These are phyloP conservation scores for Zygosaccharomyces sapae DNA, from an alignment of 1,139 yeast species.

Conservation along the genomic window DNA sequence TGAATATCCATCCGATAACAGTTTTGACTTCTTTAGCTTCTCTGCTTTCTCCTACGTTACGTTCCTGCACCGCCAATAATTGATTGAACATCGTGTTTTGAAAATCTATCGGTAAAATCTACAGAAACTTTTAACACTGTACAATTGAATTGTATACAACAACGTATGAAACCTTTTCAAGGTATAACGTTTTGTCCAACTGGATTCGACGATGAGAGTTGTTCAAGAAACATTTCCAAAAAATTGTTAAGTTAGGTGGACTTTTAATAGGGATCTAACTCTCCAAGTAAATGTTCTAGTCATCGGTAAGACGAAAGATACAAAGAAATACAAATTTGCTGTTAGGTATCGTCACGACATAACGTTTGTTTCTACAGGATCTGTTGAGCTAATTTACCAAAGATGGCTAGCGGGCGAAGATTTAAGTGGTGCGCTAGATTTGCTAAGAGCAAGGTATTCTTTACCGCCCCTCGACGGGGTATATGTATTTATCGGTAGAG, in stretches of 20 bases:
- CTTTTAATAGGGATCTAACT: slow-evolving; percentile 29
- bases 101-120: too few relatives aligned
- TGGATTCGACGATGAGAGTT: slow-evolving; percentile 25
- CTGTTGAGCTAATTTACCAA: slow-evolving; percentile 26
- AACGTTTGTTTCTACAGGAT: slow-evolving; percentile 23
- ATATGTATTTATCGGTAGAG: slow-evolving; percentile 33
- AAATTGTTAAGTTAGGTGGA: slow-evolving; percentile 34
- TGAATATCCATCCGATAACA: too few relatives aligned
- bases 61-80: too few relatives aligned
- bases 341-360: slow-evolving; percentile 31
- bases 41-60: too few relatives aligned
- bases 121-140: neutral
- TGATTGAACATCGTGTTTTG: too few relatives aligned
- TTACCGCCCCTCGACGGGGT: slow-evolving; percentile 25
- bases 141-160: neutral
- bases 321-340: slow-evolving; percentile 32
- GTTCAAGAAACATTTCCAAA: slow-evolving; percentile 21
- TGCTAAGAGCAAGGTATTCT: slow-evolving; percentile 21
- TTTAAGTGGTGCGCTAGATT: slow-evolving; percentile 20
- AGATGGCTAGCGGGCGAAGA: slow-evolving; percentile 35
- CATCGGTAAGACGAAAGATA: slow-evolving; percentile 22
- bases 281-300: slow-evolving; percentile 30
- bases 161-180: slow-evolving; percentile 29
- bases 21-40: too few relatives aligned
- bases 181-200: slow-evolving; percentile 35